Base-by-base conservation (phyloP, 129 eudicot genomes). In the Artemisia argyi region DNA sequence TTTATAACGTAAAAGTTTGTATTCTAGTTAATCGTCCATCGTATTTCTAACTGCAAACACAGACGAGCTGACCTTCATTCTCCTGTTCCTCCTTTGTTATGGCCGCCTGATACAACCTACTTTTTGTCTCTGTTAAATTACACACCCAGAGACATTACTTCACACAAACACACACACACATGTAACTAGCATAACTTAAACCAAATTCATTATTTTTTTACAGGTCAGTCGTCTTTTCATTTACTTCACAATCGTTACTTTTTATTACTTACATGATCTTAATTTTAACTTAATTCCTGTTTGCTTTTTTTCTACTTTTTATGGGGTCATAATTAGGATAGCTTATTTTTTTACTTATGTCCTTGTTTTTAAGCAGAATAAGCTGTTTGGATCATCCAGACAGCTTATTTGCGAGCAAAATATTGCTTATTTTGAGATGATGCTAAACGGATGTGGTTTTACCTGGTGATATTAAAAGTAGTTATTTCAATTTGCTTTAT, bases 1-100 rank as follows among this genome's bases (percentile, higher is more conserved):
- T 20, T 72, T 20, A 53, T 64, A 50, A 39, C 35, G 42, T 46
- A 56, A 42, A 13, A 52, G n/a, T 52, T 77, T 77, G 76, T 71
- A 60, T 71, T 70, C 51, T 70, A 35, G 19, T 65, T 64, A 69
- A 76, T 76, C 80, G 69, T 76, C n/a, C n/a, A n/a, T n/a, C 75
- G 62, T 68, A 44, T 76, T 68, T 17, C 75, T 15, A 61, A 78
- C 77, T 71, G 82, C 47, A 54, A 60, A 71, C 67, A 57, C 69
- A 71, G 67, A n/a, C n/a, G n/a, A n/a, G n/a, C n/a, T n/a, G n/a
- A 63, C 67, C 48, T 54, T 54, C 73, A 55, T 70, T 22, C 58
- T 35, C 60, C 2, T 24, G 2, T 12, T 24, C 66, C 24, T 57
- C 58, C 77, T 7, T 76, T 53, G 77, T 24, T 77, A 61, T 71